Conservation (phyloP, 306 rosid species). For the Morella rubra region DNA sequence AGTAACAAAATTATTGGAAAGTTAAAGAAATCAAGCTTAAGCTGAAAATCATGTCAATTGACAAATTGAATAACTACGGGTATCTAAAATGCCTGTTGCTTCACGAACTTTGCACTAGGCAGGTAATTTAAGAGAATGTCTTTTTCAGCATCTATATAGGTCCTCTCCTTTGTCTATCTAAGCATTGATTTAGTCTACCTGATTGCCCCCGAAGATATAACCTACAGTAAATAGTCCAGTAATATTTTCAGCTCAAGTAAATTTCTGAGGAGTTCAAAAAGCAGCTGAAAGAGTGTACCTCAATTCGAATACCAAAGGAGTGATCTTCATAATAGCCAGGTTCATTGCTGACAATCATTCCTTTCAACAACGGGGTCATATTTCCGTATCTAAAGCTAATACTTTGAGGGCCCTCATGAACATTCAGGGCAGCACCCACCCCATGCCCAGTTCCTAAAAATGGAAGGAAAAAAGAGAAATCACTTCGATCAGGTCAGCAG, state of each 20-base stretch:
- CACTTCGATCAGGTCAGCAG: conserved; percentile 3
- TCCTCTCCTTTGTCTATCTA: not conserved
- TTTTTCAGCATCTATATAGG: not conserved
- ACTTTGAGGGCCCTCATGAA: conserved; percentile 97
- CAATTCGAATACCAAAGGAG: conserved; percentile 91
- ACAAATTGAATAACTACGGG: not conserved
- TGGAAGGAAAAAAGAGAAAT: conserved; percentile 15
- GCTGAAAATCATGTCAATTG: not conserved
- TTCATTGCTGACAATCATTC: conserved; percentile 94
- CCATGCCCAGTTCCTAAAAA: conserved; percentile 90
- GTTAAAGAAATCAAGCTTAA: not conserved
- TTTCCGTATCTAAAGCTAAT: conserved; percentile 88
- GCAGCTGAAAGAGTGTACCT: conserved; percentile 47
- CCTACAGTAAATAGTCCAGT: not conserved
- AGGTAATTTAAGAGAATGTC: not conserved
- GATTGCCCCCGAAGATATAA: conserved; percentile 6
- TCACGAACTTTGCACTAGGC: not conserved
- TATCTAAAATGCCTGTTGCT: too few species aligned
- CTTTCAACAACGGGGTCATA: conserved; percentile 65
- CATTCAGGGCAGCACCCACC: conserved; percentile 96
- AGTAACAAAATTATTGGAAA: not conserved
- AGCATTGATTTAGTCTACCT: not conserved
- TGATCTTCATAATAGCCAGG: conserved; percentile 98
- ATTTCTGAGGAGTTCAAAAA: conserved; percentile 21
- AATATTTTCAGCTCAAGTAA: not conserved